A percentile compares a stretch with the other conserved stretches of the same genome.
These are phyloP conservation scores for Penicillium sp. DNA, from an alignment of 2,329 filamentous ascomycete genomes.

Conservation along the genomic window DNA sequence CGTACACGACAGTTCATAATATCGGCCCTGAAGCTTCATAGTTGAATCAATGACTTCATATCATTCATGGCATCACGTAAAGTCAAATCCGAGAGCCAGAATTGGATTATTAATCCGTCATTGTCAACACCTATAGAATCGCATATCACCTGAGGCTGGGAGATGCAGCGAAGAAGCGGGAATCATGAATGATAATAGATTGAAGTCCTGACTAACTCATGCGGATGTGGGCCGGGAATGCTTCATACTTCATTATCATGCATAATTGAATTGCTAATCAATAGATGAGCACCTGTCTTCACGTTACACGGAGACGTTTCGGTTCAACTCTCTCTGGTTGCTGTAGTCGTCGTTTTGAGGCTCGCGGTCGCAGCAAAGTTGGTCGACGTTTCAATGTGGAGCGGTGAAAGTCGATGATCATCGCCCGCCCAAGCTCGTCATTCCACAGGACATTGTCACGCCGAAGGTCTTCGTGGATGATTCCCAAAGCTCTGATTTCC, in stretches of 20 bases:
- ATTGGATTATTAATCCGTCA: conserved; percentile 3
- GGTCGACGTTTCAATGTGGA: neutral
- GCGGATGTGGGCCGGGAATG: neutral
- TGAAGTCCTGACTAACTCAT: too few species aligned
- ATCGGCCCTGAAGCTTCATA: conserved; percentile 5
- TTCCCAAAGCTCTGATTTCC: neutral
- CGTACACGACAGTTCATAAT: conserved; percentile 5
- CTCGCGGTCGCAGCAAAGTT: neutral
- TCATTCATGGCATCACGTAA: neutral
- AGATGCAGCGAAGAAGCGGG: too few species aligned
- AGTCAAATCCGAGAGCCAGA: conserved; percentile 4
- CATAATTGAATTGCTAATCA: conserved; percentile 4
- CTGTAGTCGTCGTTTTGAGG: neutral
- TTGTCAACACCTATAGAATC: conserved; percentile 2
- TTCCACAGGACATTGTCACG: conserved; percentile 4
- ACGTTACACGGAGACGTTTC: conserved; percentile 1
- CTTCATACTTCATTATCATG: conserved; percentile 3
- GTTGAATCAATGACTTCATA: conserved; percentile 5
- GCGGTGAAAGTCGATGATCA: conserved; percentile 5
- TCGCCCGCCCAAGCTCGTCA: conserved; percentile 2
- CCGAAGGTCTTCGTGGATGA: conserved; percentile 3
- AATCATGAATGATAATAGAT: too few species aligned
- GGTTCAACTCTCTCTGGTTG: neutral
- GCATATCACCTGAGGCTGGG: too few species aligned
- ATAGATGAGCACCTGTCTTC: conserved; percentile 1